Conservation (phyloP, 148 eudicot genomes). For the Gaultheria prostrata region DNA sequence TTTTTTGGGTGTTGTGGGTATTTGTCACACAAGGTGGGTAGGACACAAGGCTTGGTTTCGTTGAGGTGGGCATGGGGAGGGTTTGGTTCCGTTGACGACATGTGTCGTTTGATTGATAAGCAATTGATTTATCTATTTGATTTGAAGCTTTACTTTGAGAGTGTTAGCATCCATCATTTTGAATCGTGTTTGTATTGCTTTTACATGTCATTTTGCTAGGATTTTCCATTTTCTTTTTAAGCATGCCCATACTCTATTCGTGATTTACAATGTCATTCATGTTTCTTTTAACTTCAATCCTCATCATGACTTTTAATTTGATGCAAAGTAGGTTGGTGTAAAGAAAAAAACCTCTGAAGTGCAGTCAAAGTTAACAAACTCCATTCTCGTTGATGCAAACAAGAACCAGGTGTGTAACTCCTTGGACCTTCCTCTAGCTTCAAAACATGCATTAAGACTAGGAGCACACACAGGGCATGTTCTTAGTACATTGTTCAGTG, state of each 20-base stretch:
- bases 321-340: constrained; percentile 72
- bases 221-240: constrained; percentile 8
- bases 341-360: constrained; percentile 76
- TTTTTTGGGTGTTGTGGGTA: neutral
- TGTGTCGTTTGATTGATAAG: neutral
- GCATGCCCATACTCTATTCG: neutral
- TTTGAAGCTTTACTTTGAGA: neutral
- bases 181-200: neutral
- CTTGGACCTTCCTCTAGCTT: neutral
- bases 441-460: neutral
- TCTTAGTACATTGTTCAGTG: neutral
- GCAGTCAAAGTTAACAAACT: constrained; percentile 75
- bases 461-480: neutral
- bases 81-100: neutral
- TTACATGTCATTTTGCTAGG: neutral
- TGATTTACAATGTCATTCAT: neutral
- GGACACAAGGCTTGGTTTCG: neutral
- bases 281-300: constrained; percentile 1
- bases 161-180: neutral
- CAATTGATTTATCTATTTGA: neutral
- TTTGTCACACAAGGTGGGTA: neutral
- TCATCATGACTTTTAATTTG: constrained; percentile 21
- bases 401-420: constrained; percentile 69
- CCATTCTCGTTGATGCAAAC: constrained; percentile 68
- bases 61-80: neutral